Evolutionary conservation across 2,329 filamentous ascomycete genomes (phyloP), one percentile per base, ranked within the genome.

Genomic region (Penicillium griseofulvum): DNA sequence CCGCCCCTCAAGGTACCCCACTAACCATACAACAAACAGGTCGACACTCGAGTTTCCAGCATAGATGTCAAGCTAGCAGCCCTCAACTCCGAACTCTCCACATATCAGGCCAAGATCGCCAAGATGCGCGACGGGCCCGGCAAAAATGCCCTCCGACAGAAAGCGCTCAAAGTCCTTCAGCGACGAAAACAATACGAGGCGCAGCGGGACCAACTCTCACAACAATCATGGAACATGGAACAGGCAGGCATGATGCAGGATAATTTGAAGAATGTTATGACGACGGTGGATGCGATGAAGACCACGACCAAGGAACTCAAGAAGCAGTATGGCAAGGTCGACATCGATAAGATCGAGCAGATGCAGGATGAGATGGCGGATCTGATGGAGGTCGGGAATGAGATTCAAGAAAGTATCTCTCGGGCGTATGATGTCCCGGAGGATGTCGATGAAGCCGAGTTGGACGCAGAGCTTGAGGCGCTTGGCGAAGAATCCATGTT

Each of bases 291-390:
- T 73, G 92, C 93, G 11, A 93, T 99, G 85, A 95, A 97, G 83
- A 91, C 89, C 1, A 97, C 93, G 24, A 96, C 94, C 68, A 96
- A 96, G 78, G 88, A 91, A 68, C 83, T 99, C 61, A 87, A 87
- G 71, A 89, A 90, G 74, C 93, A 97, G 80, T 97, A 97, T 71
- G 93, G 93, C 65, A 97, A 97, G 80, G 89, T 99, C 63, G 89
- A 99, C 69, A 88, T 99, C 52, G 94, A 97, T 76, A 91, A 96
- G 82, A 97, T 99, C 66, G 94, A 99, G 82, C 83, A 88, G 64
- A 84, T 99, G 82, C 93, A 99, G 83, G 94, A 99, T 72, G 93
- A 99, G 78, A 97, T 99, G 94, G 92, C 92, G 6, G 94, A 99
- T 76, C 74, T 99, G 67, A 90, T 99, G 85, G 94, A 99, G 70